These are phyloP conservation scores for Puccinellia tenuiflora DNA, from an alignment of 176 grass and related monocot species.

Conservation along the genomic window DNA sequence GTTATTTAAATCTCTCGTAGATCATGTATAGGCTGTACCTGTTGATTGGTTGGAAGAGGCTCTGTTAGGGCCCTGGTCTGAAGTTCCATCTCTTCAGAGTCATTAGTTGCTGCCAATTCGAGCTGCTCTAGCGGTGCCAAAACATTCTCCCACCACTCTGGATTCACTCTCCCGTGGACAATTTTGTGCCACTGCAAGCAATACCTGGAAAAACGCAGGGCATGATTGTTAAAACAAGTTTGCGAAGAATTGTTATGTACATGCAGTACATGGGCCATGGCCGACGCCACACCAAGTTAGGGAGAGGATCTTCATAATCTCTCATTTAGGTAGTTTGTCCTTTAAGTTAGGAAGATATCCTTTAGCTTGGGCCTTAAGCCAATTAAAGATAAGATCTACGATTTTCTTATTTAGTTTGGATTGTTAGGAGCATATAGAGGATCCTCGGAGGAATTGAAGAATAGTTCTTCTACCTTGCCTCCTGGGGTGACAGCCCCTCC, in stretches of 20 bases:
- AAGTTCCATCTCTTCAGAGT: constrained; percentile 83
- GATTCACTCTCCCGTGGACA: constrained; percentile 59
- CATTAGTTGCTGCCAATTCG: constrained; percentile 54
- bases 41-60: constrained; percentile 93
- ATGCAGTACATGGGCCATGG: background rate
- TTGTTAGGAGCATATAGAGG: background rate
- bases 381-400: background rate
- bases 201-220: constrained; percentile 51
- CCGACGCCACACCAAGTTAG: background rate
- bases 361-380: background rate
- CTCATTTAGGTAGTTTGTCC: background rate
- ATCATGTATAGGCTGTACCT: constrained; percentile 37
- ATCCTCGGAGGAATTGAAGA: background rate
- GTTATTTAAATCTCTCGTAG: background rate
- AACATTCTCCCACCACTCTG: constrained; percentile 74
- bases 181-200: constrained; percentile 91
- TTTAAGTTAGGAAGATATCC: background rate
- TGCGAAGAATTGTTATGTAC: constrained; percentile 11
- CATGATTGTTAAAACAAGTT: background rate
- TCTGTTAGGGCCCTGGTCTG: constrained; percentile 83
- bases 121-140: constrained; percentile 68
- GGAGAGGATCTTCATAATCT: background rate
- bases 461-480: background rate
- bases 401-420: constrained; percentile 1
- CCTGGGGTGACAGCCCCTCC: background rate